phyloP scores from a whole-genome alignment of 2,329 filamentous ascomycete genomes.

The Aspergillus sp. region DNA sequence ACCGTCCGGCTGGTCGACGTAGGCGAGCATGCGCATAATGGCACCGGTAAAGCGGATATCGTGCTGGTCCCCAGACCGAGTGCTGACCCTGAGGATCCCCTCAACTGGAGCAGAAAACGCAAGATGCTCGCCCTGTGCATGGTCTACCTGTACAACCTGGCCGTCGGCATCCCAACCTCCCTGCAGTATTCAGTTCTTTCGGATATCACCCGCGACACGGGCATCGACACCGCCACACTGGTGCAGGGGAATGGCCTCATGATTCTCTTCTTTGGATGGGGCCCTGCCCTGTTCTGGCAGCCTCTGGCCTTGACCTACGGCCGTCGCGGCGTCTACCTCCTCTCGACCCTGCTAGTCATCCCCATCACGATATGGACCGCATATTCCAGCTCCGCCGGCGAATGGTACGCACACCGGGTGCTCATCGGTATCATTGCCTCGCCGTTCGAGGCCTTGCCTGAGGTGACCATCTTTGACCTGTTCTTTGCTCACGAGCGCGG shows the following conservation, averaged over 20 bases:
- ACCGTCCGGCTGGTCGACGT: not conserved
- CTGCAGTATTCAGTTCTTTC: not conserved
- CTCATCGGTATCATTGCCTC: not conserved
- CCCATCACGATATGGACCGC: not conserved
- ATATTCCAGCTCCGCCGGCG: not conserved
- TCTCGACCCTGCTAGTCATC: not conserved
- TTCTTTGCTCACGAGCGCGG: not conserved
- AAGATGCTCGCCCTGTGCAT: not conserved
- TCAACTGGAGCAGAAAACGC: not conserved
- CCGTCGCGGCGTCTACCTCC: not conserved
- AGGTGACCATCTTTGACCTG: not conserved
- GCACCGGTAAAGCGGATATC: not conserved
- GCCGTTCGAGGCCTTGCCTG: not conserved
- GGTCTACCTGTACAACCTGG: not conserved
- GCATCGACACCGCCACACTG: not conserved
- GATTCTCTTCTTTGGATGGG: not conserved
- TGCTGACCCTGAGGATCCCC: not conserved
- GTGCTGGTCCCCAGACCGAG: not conserved
- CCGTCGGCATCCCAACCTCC: not conserved
- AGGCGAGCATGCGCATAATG: not conserved
- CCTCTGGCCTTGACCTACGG: not conserved
- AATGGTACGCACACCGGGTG: not conserved
- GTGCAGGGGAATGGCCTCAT: not conserved
- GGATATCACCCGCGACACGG: not conserved
- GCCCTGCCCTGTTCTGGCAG: not conserved